Conservation (phyloP, 169 alveolate genomes). For the Miamiensis avidus region DNA sequence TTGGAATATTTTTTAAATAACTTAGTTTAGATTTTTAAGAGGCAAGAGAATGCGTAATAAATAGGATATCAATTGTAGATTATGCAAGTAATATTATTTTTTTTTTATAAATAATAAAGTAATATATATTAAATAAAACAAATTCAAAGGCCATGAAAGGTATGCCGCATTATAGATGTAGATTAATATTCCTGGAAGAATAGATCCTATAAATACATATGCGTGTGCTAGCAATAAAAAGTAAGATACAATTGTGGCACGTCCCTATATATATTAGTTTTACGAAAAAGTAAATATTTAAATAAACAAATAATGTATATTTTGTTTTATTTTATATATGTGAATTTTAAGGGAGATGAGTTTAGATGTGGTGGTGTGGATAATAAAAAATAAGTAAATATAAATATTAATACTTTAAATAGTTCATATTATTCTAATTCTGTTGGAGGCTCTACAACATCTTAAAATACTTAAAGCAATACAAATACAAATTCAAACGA, state of each 20-base stretch:
- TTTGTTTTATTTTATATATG: too few species aligned
- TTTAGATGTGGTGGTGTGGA: not conserved
- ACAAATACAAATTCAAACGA: too few species aligned
- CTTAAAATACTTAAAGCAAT: too few species aligned
- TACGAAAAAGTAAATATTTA: not conserved
- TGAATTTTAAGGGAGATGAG: not conserved
- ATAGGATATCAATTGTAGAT: not conserved
- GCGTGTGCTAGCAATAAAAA: not conserved
- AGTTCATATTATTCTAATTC: not conserved
- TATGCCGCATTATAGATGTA: not conserved
- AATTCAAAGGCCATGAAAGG: not conserved
- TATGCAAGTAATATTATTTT: too few species aligned
- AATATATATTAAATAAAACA: too few species aligned
- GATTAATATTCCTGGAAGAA: not conserved
- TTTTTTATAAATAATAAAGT: too few species aligned
- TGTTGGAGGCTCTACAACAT: too few species aligned
- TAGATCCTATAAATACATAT: not conserved
- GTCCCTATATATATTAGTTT: not conserved
- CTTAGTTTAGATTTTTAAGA: not conserved
- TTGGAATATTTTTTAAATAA: not conserved
- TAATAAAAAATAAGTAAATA: too few species aligned
- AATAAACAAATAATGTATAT: not conserved
- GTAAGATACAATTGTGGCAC: not conserved
- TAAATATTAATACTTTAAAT: too few species aligned
- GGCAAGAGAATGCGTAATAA: not conserved